Base-by-base conservation (phyloP, 352 stramenopile genomes). In the Phytopythium sindhum region DNA sequence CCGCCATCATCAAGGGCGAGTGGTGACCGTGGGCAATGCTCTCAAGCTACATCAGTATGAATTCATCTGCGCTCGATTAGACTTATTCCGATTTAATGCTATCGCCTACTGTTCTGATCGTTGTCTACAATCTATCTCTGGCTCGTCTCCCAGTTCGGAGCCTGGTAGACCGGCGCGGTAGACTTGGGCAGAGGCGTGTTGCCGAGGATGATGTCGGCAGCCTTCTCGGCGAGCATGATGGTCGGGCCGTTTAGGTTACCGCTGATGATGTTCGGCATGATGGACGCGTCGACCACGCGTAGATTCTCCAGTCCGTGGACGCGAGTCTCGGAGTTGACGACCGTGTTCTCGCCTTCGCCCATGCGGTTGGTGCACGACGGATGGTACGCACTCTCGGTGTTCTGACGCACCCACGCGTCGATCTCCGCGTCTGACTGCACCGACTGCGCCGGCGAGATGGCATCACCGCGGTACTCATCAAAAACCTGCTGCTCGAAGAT, bases 191-290 rank as follows among this genome's bases (percentile, higher is more conserved):
- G 74, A 47, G 85, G 63, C 33, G 67, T 65, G 61, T 88, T 89
- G 53, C 80, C 84, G 42, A 93, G 71, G 50, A 98, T 97, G 61
- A 97, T 94, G 60, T 98, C 89, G 41, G 95, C 92, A 21, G 89
- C 91, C 69, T 97, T 97, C 68, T 98, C 94, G 14, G 89, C 95
- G 39, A 98, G 76, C 78, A 98, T 97, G 69, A 98, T 96, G 33
- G 93, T 90, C n/a, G 93, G 96, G 2, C 72, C 90, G 71, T 98
- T 98, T 21, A 97, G 80, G 68, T 98, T 98, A 50, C 95, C 95
- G 57, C 91, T 98, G 57, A 97, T 78, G 56, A 98, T 97, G 69
- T 91, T 95, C 44, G 94, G 94, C 81, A 98, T 98, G 64, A 98
- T 91, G 45, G 88, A 97, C 33, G 95, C 92, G 67, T 98, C 95